These are phyloP conservation scores for Neophaeococcomyces mojaviensis DNA, from an alignment of 2,329 filamentous ascomycete species.

Conservation along the genomic window DNA sequence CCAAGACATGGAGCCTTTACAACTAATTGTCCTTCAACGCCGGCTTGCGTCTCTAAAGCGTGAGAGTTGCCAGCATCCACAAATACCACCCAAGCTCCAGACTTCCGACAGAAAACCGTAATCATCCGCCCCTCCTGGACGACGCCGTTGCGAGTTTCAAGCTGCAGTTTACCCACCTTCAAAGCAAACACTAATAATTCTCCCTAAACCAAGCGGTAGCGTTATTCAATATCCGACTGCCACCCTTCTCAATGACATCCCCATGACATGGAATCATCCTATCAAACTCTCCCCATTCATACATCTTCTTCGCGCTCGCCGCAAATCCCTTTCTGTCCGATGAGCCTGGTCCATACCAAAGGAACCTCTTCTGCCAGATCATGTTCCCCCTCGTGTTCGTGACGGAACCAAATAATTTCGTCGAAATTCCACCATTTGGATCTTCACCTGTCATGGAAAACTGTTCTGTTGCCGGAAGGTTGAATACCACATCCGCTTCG, in stretches of 20 bases:
- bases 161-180: too few relatives aligned
- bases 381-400: constrained; percentile 52
- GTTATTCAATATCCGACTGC: constrained; percentile 68
- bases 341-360: constrained; percentile 65
- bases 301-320: constrained; percentile 60
- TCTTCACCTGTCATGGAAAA: constrained; percentile 54
- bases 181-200: constrained; percentile 20
- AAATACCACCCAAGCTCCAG: too few relatives aligned
- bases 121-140: too few relatives aligned
- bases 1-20: too few relatives aligned
- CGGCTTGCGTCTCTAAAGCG: too few relatives aligned
- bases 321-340: constrained; percentile 62
- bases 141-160: too few relatives aligned
- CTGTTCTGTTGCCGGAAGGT: constrained; percentile 80
- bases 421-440: constrained; percentile 47
- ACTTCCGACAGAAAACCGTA: too few relatives aligned
- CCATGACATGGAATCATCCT: constrained; percentile 88
- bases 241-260: constrained; percentile 69
- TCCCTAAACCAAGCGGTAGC: constrained; percentile 78
- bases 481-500: constrained; percentile 86
- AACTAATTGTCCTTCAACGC: too few relatives aligned
- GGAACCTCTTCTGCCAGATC: constrained; percentile 69
- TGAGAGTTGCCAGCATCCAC: too few relatives aligned
- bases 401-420: constrained; percentile 49
- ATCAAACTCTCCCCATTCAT: constrained; percentile 69